These are phyloP conservation scores for Beta corolliflora DNA, from an alignment of 179 eudicot species.

Conservation along the genomic window DNA sequence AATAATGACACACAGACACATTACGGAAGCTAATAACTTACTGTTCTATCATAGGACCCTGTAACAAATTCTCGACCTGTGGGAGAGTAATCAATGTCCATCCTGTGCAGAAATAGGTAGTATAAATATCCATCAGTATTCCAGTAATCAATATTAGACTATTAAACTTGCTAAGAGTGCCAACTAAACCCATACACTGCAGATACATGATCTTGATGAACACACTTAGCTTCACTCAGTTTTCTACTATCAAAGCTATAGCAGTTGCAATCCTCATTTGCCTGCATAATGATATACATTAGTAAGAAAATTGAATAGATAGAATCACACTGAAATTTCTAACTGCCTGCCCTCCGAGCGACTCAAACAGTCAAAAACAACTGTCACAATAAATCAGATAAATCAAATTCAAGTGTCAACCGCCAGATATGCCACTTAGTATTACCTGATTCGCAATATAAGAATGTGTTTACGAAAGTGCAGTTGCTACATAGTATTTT, in stretches of 20 bases:
- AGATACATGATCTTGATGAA: slow-evolving; percentile 93
- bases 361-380: background rate
- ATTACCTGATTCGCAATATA: too few species aligned
- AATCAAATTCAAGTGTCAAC: background rate
- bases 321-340: background rate
- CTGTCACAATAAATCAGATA: slow-evolving; percentile 6
- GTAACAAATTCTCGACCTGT: slow-evolving; percentile 99
- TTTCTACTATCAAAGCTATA: slow-evolving; percentile 89
- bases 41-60: slow-evolving; percentile 96
- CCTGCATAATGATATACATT: slow-evolving; percentile 46
- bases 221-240: slow-evolving; percentile 81
- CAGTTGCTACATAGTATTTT: too few species aligned
- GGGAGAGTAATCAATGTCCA: slow-evolving; percentile 98
- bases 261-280: slow-evolving; percentile 92
- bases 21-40: slow-evolving; percentile 38
- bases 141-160: slow-evolving; percentile 3
- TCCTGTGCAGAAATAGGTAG: slow-evolving; percentile 41
- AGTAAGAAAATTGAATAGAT: background rate
- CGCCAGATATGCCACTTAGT: background rate
- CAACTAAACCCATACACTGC: slow-evolving; percentile 73
- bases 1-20: background rate
- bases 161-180: background rate
- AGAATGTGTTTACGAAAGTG: too few species aligned
- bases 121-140: slow-evolving; percentile 3
- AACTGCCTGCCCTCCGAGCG: background rate